phyloP scores from a whole-genome alignment of 192 early-diverging fungal genomes.

The Coemansia sp. region DNA sequence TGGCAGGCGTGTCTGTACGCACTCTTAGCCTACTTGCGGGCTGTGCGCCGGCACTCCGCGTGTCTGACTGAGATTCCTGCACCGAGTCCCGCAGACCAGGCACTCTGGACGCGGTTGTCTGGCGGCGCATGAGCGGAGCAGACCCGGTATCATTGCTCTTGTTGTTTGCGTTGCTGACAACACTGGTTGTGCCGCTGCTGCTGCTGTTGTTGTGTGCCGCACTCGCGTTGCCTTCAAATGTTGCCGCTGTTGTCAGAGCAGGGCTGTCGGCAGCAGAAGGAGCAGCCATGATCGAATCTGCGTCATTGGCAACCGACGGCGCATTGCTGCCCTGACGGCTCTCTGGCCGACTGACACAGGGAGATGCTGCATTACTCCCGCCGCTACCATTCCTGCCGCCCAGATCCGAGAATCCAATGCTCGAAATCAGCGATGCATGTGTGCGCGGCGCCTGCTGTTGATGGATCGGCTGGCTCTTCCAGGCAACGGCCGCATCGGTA shows the following conservation, averaged over 20 bases:
- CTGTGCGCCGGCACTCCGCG: slow-evolving; percentile 17
- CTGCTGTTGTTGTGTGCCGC: neutral
- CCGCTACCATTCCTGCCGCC: slow-evolving; percentile 9
- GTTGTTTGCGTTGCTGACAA: neutral
- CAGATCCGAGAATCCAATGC: slow-evolving; percentile 23
- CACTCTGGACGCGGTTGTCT: neutral
- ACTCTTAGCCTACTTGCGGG: slow-evolving; percentile 30
- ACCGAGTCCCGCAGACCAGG: slow-evolving; percentile 7
- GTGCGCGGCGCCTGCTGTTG: slow-evolving; percentile 4
- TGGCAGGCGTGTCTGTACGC: slow-evolving; percentile 17
- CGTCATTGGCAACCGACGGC: slow-evolving; percentile 32
- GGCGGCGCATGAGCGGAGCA: slow-evolving; percentile 2
- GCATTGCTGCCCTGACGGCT: slow-evolving; percentile 49
- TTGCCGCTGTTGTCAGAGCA: neutral
- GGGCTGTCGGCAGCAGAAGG: neutral
- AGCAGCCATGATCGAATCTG: neutral
- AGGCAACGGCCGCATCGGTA: slow-evolving; percentile 21
- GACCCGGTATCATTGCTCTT: neutral
- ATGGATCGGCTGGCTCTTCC: slow-evolving; percentile 8
- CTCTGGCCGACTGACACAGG: slow-evolving; percentile 35
- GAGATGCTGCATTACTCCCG: slow-evolving; percentile 28
- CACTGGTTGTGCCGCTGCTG: neutral
- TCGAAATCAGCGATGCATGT: slow-evolving; percentile 25
- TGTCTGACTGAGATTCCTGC: slow-evolving; percentile 9
- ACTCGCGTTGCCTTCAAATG: neutral